Evolutionary conservation across 495 filamentous ascomycete genomes (phyloP), one percentile per base, ranked within the genome.

Genomic region (Evansstolkia leycettana): DNA sequence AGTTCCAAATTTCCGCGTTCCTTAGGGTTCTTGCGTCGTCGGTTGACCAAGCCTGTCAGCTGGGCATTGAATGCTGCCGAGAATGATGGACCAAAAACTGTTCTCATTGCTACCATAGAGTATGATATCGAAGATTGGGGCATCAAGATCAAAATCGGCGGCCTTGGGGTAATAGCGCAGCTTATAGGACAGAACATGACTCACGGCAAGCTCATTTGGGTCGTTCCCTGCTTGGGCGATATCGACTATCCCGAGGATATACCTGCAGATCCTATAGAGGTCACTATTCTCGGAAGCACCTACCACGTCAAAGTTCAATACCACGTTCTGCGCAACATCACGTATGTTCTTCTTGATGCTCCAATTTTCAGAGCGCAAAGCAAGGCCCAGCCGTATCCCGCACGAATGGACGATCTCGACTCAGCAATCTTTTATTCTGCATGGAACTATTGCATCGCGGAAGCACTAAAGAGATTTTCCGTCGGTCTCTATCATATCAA

Each of bases 401-500:
- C 54, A 28, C 52, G 65, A 11, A 70, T 67, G 51, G 54, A 55
- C 25, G 54, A 58, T 47, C 65, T 79, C 32, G 72, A 76, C 20
- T 69, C 62, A 37, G 75, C 75, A 23, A 62, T 79, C 30, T 70
- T 72, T 52, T 79, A 79, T 47, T 74, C 72, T 1, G 70, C 75
- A 0, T 79, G 75, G 75, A 79, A 79, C 43, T 57, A 55, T 30
- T 78, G 73, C 38, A 76, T 78, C 39, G 75, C 75, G 13, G 60
- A 73, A 40, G 51, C 72, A 0, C 65, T 75, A 37, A 64, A 36
- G 31, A 40, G 41, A 10, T 51, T 44, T 34, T 33, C 11, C 24
- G 58, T 78, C 34, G 72, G 80, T 41, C 45, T 81, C 17, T 81
- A 81, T 47, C 76, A 81, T 52, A 77, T 80, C 50, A 81, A 81